Evolutionary conservation across 441 rosid genomes (phyloP).

Genomic region (Hura crepitans): DNA sequence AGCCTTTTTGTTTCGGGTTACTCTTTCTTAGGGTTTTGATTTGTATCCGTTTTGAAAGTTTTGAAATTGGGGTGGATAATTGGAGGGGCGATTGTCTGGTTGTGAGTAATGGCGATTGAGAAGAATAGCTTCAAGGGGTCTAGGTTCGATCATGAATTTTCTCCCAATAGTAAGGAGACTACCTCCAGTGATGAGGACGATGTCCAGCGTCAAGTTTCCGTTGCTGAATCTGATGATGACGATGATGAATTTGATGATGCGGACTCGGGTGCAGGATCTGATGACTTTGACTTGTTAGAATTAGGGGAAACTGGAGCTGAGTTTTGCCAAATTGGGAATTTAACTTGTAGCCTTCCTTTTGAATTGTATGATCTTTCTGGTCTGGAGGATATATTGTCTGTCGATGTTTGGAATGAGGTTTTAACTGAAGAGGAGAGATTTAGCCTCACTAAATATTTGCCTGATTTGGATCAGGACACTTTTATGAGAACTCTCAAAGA

Average conservation of each 20-base stretch:
- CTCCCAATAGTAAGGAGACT: constrained; percentile 70
- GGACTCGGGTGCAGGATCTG: constrained; percentile 98
- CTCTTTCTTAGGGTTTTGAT: constrained; percentile 42
- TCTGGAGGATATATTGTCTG: constrained; percentile 71
- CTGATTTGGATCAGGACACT: constrained; percentile 76
- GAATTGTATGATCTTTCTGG: constrained; percentile 79
- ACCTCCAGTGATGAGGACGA: constrained; percentile 73
- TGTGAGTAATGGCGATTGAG: constrained; percentile 79
- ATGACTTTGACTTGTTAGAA: constrained; percentile 94
- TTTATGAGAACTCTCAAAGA: constrained; percentile 66
- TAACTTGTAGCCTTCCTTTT: constrained; percentile 80
- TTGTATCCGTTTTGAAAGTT: constrained; percentile 13
- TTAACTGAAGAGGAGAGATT: constrained; percentile 81
- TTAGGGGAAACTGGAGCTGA: constrained; percentile 87
- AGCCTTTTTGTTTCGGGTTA: constrained; percentile 13
- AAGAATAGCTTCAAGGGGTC: constrained; percentile 77
- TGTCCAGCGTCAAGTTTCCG: constrained; percentile 47
- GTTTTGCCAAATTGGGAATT: constrained; percentile 79
- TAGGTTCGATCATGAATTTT: constrained; percentile 77
- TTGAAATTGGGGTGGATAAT: constrained; percentile 4
- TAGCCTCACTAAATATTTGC: constrained; percentile 62
- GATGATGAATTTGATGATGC: constrained; percentile 84
- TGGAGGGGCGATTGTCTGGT: constrained; percentile 9
- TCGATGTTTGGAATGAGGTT: constrained; percentile 91
- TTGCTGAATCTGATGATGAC: constrained; percentile 67